A percentile compares a stretch with the other conserved stretches of the same genome.
Conservation (phyloP, 164 flowering plant genomes). For the Echeveria elegans region DNA sequence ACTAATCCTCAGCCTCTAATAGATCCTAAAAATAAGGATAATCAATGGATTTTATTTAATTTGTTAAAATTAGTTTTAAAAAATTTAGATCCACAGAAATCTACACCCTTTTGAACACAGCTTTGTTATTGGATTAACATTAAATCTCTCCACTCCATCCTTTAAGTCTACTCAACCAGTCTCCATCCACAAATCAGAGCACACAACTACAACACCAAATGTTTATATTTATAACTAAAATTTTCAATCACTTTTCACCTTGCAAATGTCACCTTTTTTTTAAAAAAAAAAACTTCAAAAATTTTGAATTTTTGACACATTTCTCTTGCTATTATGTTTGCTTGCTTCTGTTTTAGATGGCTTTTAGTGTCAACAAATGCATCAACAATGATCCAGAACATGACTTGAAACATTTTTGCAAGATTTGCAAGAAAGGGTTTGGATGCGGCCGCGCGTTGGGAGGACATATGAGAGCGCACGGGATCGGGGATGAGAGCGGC, state of each 20-base stretch:
- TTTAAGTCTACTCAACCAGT: background rate
- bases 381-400: background rate
- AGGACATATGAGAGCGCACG: constrained; percentile 98
- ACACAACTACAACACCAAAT: background rate
- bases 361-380: background rate
- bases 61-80: too few species aligned
- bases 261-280: background rate
- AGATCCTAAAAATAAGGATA: too few species aligned
- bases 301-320: too few species aligned
- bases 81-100: too few species aligned
- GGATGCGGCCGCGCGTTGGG: constrained; percentile 92
- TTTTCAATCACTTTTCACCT: background rate
- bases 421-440: constrained; percentile 86
- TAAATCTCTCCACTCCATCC: background rate
- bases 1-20: too few species aligned
- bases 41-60: too few species aligned
- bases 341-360: background rate
- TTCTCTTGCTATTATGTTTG: background rate
- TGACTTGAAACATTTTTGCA: constrained; percentile 65
- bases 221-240: background rate
- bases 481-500: constrained; percentile 61
- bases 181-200: background rate
- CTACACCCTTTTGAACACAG: too few species aligned
- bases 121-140: background rate
- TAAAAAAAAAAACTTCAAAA: too few species aligned